These are phyloP conservation scores for Agrocybe praecox DNA, from an alignment of 768 basidiomycete genomes.

Conservation along the genomic window DNA sequence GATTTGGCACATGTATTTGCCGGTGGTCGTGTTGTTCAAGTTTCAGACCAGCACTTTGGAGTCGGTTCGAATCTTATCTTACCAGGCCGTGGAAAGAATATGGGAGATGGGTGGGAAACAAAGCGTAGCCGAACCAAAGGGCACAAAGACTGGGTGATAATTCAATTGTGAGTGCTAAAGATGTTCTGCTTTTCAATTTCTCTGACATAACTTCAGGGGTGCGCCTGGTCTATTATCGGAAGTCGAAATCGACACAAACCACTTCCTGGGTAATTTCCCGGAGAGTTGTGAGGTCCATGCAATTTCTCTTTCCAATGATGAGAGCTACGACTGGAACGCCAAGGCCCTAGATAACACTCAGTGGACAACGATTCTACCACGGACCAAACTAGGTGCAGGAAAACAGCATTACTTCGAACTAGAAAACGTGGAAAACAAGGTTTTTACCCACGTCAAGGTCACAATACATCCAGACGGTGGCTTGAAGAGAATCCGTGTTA, in stretches of 20 bases:
- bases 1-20: constrained; percentile 92
- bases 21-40: constrained; percentile 81
- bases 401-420: constrained; percentile 89
- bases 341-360: constrained; percentile 39
- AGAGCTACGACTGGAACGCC: constrained; percentile 39
- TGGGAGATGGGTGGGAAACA: constrained; percentile 99
- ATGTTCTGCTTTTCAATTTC: not conserved
- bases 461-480: constrained; percentile 97
- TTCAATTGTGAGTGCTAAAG: constrained; percentile 69
- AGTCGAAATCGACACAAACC: constrained; percentile 89
- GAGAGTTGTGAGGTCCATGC: constrained; percentile 84
- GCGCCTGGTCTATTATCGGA: constrained; percentile 71
- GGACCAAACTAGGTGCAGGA: constrained; percentile 86
- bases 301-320: constrained; percentile 29
- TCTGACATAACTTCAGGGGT: constrained; percentile 49
- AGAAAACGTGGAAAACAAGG: constrained; percentile 55
- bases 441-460: constrained; percentile 83
- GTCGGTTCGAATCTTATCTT: constrained; percentile 88
- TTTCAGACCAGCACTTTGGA: constrained; percentile 96
- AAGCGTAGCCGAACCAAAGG: constrained; percentile 78
- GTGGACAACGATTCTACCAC: constrained; percentile 78
- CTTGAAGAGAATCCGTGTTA: constrained; percentile 86
- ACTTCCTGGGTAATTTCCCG: constrained; percentile 97
- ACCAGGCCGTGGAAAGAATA: constrained; percentile 90
- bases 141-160: constrained; percentile 91